These are phyloP conservation scores for Bryoerythrophyllum caledonicum DNA, from an alignment of 225 moss, liverwort and hornwort species.

Conservation along the genomic window DNA sequence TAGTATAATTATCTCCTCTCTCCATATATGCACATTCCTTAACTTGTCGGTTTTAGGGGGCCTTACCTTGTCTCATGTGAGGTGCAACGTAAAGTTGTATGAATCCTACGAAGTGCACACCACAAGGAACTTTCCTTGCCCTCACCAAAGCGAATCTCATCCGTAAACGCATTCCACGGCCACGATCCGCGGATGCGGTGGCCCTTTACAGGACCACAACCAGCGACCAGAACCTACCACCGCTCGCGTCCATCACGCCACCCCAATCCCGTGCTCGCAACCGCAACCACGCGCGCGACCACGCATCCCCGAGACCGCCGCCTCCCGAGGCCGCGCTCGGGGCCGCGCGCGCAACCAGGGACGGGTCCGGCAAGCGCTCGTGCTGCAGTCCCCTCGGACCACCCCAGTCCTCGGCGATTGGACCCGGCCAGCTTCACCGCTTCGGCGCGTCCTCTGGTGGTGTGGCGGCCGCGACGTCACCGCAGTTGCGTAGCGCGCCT, in stretches of 20 bases:
- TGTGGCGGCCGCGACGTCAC: constrained; percentile 10
- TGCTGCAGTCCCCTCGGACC: not conserved
- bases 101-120: too few relatives aligned
- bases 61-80: too few relatives aligned
- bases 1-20: too few relatives aligned
- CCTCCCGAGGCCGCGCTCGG: too few relatives aligned
- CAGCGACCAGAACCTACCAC: too few relatives aligned
- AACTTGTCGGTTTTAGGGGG: too few relatives aligned
- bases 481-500: not conserved
- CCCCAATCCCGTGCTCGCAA: not conserved
- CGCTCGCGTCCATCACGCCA: not conserved
- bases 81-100: too few relatives aligned
- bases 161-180: not conserved
- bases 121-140: too few relatives aligned
- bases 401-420: too few relatives aligned
- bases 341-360: not conserved
- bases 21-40: too few relatives aligned
- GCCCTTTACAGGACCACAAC: not conserved
- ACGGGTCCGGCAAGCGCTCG: not conserved
- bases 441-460: not conserved
- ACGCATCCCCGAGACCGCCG: too few relatives aligned
- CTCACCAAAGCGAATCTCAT: not conserved
- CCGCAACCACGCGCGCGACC: not conserved
- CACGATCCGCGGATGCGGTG: not conserved
- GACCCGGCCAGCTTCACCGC: not conserved